Base-by-base conservation (phyloP, 2,329 filamentous ascomycete species). In the Colletotrichum salicis region DNA sequence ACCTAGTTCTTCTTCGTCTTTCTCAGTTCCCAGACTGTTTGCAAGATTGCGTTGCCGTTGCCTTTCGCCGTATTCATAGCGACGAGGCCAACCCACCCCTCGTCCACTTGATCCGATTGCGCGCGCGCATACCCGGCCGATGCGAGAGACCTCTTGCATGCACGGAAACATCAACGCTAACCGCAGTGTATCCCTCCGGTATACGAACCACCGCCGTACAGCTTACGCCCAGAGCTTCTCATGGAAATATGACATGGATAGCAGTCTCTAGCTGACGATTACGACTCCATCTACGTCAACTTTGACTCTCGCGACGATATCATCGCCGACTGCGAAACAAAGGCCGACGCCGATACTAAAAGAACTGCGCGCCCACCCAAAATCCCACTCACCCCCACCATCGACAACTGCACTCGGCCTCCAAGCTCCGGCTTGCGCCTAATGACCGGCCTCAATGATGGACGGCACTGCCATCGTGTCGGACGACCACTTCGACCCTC, bases 401-500 rank as follows among this genome's bases (percentile, higher is more conserved):
- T 77, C 75, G 64, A 55, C 68, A 61, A 64, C 67, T 63, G 71
- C 65, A 56, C 52, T 71, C 37, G 48, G 48, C 55, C 45, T 73
- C 22, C 68, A 61, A 71, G 68, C 68, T 64, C 13, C 63, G 69
- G 69, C 69, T 69, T 71, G 54, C 69, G 71, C 74, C 72, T 73
- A 77, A 77, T 75, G 70, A 74, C 65, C 67, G 72, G 66, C 71
- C 67, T 75, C 75, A 80, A 84, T 75, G 77, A 89, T 89, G 88
- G 87, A 89, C 80, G 82, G 84, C 80, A 80, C 83, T 78, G 80
- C 81, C 74, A 80, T 84, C 79, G 81, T 84, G 81, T 81, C 81
- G 76, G 87, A 89, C 78, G 87, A 90, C 80, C 82, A 85, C 76
- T 84, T 89, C 77, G 89, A 91, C 79, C 91, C 91, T 71, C 92